Evolutionary conservation across 2,329 filamentous ascomycete genomes (phyloP), one percentile per base, ranked within the genome.

Genomic region (Botrytis medusae): DNA sequence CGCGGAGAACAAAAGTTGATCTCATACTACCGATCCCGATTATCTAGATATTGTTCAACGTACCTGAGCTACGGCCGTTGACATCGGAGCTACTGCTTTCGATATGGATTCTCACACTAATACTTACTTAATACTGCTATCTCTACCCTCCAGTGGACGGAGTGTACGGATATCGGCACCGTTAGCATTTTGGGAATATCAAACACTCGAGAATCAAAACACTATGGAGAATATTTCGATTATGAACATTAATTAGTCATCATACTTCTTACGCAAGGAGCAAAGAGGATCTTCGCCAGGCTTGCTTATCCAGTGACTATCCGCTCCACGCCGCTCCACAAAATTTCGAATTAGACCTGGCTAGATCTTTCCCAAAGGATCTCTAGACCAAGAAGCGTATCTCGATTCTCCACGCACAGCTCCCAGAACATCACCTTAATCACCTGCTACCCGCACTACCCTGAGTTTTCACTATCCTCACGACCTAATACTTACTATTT

Each of bases 331-430:
- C 37, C 61, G 61, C 48, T 67, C 61, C 60, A 67, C 61, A 12
- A 72, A 34, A 48, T 32, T 32, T 48, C 20, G 54, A 64, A 72
- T 67, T 72, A 46, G 70, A 67, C 70, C 61, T n/a, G 70, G 70
- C 70, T 42, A 72, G 70, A 72, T 57, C 70, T 67, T 67, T 57
- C 69, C 68, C 34, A 68, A 42, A 68, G 34, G 57, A 42, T 68
- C 64, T 57, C 40, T 68, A 57, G 64, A 57, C 64, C 32, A 48
- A 37, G 32, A 51, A 40, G 32, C 22, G 14, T 34, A 67, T 34
- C 34, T 37, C 59, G 34, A 60, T 34, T 34, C 59, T 60, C 59
- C 59, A 54, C 29, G 32, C 29, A 16, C 22, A n/a, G 42, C 32
- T 51, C 46, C 64, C 16, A 59, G n/a, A 59, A 59, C 54, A 32